phyloP scores from a whole-genome alignment of 139 green algal species.

The Monoraphidium neglectum region DNA sequence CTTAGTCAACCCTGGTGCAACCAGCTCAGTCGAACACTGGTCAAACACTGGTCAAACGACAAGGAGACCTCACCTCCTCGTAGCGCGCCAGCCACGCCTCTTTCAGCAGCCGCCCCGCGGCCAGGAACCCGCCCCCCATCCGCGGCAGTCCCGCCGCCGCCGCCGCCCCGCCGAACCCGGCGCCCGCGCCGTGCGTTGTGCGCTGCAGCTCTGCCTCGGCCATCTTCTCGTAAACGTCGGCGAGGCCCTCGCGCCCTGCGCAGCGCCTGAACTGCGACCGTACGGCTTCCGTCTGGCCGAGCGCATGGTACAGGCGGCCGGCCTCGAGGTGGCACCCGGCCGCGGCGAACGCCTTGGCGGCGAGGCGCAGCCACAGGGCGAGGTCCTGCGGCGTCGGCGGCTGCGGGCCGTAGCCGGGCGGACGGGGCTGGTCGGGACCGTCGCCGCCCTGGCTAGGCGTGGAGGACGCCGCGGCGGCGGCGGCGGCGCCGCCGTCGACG shows the following conservation, averaged over 20 bases:
- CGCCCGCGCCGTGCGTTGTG: background rate
- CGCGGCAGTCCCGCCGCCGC: background rate
- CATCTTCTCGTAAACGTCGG: background rate
- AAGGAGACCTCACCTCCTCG: no score
- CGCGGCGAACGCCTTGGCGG: constrained; percentile 8
- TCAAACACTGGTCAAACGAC: no score
- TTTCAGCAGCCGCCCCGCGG: constrained; percentile 2
- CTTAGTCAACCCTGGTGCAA: no score
- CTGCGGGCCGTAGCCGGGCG: background rate
- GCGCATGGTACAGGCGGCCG: constrained; percentile 8
- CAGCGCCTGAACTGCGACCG: background rate
- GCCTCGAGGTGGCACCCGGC: constrained; percentile 13
- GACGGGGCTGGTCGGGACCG: no score
- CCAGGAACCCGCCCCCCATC: constrained; percentile 17
- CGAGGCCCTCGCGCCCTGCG: background rate
- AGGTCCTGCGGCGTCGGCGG: constrained; percentile 10
- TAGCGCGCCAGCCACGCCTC: constrained; percentile 4
- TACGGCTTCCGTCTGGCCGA: constrained; percentile 1
- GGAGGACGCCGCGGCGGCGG: background rate
- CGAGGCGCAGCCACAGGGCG: constrained; percentile 9
- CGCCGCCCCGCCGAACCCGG: background rate
- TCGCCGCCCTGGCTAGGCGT: no score
- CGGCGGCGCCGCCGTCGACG: constrained; percentile 12
- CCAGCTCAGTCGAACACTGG: no score
- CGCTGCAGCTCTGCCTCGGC: background rate